These are phyloP conservation scores for Pelargonium citronellum DNA, from an alignment of 441 rosid genomes.

Conservation along the genomic window DNA sequence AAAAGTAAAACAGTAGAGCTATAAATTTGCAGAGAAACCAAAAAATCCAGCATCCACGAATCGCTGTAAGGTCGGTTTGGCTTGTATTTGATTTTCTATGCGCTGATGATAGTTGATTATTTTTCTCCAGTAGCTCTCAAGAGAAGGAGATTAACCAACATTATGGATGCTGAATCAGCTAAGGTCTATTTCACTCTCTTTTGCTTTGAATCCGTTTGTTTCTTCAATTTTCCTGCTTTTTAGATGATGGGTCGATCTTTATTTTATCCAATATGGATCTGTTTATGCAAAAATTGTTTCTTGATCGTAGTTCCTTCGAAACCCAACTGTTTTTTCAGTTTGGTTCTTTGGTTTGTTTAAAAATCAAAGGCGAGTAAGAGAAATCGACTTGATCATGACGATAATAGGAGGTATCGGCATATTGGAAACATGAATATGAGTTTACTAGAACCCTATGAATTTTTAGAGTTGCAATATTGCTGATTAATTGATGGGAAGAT, in stretches of 20 bases:
- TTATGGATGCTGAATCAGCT: constrained; percentile 66
- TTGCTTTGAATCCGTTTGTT: neutral
- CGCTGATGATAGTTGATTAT: constrained; percentile 52
- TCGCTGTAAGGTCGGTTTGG: neutral
- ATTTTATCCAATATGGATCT: neutral
- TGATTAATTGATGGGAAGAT: too few relatives aligned
- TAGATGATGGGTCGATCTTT: constrained; percentile 15
- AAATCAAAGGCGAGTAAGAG: neutral
- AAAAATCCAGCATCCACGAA: neutral
- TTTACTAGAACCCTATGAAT: neutral
- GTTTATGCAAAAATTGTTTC: constrained; percentile 12
- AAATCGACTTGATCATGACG: neutral
- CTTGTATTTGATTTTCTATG: neutral
- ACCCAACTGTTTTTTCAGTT: neutral
- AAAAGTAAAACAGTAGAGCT: neutral
- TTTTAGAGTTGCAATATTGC: neutral
- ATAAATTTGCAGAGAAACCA: neutral
- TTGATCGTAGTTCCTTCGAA: neutral
- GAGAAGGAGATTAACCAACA: constrained; percentile 51
- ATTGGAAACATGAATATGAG: neutral
- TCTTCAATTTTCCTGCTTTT: neutral
- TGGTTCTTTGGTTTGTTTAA: neutral
- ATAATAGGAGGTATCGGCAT: neutral
- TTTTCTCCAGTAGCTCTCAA: constrained; percentile 37
- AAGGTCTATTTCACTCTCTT: constrained; percentile 32